Percentiles rank a stretch among this genome's conserved stretches.
phyloP scores from a whole-genome alignment of 352 stramenopile genomes.

The Phytophthora agathidicida region DNA sequence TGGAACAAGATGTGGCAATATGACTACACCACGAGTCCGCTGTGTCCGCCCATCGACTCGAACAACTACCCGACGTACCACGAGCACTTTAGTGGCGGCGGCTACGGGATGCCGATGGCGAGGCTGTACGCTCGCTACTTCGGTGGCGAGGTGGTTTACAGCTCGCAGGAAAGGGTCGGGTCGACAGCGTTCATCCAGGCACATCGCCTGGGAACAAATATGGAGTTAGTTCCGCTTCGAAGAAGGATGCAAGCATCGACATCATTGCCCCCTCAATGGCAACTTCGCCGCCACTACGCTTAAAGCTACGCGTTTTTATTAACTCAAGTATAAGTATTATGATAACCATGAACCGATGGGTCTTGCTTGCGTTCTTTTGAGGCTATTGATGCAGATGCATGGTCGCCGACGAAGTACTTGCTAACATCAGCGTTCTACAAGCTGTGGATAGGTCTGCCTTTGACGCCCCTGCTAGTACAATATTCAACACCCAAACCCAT shows the following conservation, averaged over 20 bases:
- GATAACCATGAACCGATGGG: no score
- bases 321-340: constrained; percentile 16
- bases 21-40: constrained; percentile 96
- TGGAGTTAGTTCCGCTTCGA: constrained; percentile 56
- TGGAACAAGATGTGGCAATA: constrained; percentile 98
- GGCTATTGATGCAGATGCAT: no score
- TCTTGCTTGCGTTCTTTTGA: no score
- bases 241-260: constrained; percentile 11
- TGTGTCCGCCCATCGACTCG: constrained; percentile 54
- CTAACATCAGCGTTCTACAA: no score
- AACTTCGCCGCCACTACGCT: constrained; percentile 3
- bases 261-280: constrained; percentile 11
- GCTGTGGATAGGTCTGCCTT: no score
- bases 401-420: no score
- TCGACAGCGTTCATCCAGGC: constrained; percentile 91
- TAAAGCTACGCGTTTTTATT: constrained; percentile 12
- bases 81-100: constrained; percentile 92
- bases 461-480: no score
- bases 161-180: constrained; percentile 98
- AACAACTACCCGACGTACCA: constrained; percentile 76
- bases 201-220: constrained; percentile 68
- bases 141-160: constrained; percentile 97
- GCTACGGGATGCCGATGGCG: constrained; percentile 93
- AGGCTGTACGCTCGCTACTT: constrained; percentile 97
- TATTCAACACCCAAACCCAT: neutral